These are phyloP conservation scores for Candida dendrica DNA, from an alignment of 805 yeast species.

Conservation along the genomic window DNA sequence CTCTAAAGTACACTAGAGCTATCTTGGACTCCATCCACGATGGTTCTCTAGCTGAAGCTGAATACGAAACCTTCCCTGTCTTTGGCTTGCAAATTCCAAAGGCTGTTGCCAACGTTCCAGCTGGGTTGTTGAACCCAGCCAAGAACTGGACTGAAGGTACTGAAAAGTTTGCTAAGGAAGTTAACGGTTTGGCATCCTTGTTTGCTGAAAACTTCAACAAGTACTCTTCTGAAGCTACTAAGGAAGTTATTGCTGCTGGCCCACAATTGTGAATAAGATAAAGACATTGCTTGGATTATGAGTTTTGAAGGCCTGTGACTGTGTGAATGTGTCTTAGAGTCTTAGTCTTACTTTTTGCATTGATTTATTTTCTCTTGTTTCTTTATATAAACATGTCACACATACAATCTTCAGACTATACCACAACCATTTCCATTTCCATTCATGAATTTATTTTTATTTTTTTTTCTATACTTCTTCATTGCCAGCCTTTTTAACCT, in stretches of 20 bases:
- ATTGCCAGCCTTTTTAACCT: too few species aligned
- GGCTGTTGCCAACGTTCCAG: slow-evolving; percentile 67
- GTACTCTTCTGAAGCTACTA: slow-evolving; percentile 75
- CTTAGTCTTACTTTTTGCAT: too few species aligned
- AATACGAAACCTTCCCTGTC: slow-evolving; percentile 77
- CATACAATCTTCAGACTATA: too few species aligned
- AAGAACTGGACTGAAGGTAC: slow-evolving; percentile 65
- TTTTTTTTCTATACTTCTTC: too few species aligned
- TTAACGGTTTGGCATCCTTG: slow-evolving; percentile 60
- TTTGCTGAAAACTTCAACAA: slow-evolving; percentile 83
- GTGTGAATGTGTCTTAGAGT: too few species aligned
- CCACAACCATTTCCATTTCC: too few species aligned
- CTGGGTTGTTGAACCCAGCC: slow-evolving; percentile 80
- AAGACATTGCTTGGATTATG: too few species aligned
- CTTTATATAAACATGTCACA: too few species aligned
- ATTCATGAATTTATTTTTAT: too few species aligned
- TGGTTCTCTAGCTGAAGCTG: slow-evolving; percentile 75
- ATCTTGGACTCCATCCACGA: slow-evolving; percentile 90
- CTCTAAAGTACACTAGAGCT: slow-evolving; percentile 95
- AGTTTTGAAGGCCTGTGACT: too few species aligned
- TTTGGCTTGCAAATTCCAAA: slow-evolving; percentile 87
- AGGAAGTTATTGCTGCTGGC: slow-evolving; percentile 89
- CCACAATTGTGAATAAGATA: slow-evolving; percentile 35
- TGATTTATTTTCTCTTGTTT: too few species aligned
- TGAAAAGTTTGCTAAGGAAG: slow-evolving; percentile 46